phyloP scores from a whole-genome alignment of 164 flowering plant species.

The Cinnamomum chago region DNA sequence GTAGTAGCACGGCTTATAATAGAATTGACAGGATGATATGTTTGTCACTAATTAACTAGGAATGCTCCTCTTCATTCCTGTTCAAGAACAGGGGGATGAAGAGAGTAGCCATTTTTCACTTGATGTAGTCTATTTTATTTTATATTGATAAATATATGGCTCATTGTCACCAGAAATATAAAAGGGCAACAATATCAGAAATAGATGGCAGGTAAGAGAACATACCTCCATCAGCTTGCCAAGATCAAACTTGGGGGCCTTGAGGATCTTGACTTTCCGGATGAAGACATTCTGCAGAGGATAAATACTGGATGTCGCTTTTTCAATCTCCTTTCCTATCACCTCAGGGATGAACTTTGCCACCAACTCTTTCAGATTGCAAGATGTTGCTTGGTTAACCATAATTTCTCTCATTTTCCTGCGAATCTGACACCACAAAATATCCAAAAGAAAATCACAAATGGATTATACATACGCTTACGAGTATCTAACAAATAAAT shows the following conservation, averaged over 20 bases:
- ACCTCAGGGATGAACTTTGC: slow-evolving; percentile 34
- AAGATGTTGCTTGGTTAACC: slow-evolving; percentile 34
- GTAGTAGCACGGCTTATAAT: background rate
- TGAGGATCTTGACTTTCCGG: slow-evolving; percentile 38
- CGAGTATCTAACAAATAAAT: background rate
- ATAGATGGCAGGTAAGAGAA: background rate
- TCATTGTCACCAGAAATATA: background rate
- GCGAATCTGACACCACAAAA: slow-evolving; percentile 26
- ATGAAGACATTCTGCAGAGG: slow-evolving; percentile 39
- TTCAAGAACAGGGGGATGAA: too few relatives aligned
- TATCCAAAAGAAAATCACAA: background rate
- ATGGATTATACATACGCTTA: too few relatives aligned
- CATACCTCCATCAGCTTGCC: slow-evolving; percentile 41
- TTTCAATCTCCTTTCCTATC: slow-evolving; percentile 41
- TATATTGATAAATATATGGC: background rate
- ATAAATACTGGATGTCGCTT: slow-evolving; percentile 33
- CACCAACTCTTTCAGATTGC: slow-evolving; percentile 36
- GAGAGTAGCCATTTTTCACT: too few relatives aligned
- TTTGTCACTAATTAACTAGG: too few relatives aligned
- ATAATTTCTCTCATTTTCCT: slow-evolving; percentile 38
- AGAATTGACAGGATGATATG: too few relatives aligned
- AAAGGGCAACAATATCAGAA: background rate
- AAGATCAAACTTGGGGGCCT: slow-evolving; percentile 43
- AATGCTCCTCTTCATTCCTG: too few relatives aligned
- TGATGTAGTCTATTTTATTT: too few relatives aligned